Conservation (phyloP, 257 asterid species). For the Pogostemon cablin region DNA sequence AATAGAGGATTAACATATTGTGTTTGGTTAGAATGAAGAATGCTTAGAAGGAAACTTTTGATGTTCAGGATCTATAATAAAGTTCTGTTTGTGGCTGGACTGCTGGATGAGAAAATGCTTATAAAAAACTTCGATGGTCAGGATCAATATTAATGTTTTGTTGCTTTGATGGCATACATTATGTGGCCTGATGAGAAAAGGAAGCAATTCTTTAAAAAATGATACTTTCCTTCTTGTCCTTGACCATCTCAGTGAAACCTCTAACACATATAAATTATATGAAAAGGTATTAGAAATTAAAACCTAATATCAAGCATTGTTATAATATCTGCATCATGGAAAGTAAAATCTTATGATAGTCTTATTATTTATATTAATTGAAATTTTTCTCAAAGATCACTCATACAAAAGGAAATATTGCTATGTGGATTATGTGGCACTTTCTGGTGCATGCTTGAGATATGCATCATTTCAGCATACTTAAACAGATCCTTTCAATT, state of each 20-base stretch:
- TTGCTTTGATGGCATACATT: background rate
- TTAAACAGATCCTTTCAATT: background rate
- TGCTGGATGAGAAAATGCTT: background rate
- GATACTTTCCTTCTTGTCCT: background rate
- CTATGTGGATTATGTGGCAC: background rate
- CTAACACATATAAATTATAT: background rate
- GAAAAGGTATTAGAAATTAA: no score
- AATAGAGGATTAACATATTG: background rate
- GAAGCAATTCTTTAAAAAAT: slow-evolving; percentile 2
- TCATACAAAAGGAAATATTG: background rate
- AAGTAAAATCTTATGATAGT: no score
- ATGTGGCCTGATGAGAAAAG: background rate
- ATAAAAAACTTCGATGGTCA: background rate
- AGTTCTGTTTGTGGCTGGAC: background rate
- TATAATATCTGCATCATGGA: no score
- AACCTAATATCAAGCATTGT: no score
- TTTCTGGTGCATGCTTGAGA: background rate
- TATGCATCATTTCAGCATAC: background rate
- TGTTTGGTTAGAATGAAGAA: slow-evolving; percentile 13
- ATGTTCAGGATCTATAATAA: background rate
- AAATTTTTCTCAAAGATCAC: background rate
- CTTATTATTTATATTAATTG: background rate
- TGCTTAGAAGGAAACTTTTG: background rate
- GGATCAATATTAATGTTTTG: background rate
- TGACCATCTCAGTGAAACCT: background rate